A percentile compares a stretch with the other conserved stretches of the same genome.
Conservation (phyloP, 176 grass and related monocot genomes). For the Triticum dicoccoides region DNA sequence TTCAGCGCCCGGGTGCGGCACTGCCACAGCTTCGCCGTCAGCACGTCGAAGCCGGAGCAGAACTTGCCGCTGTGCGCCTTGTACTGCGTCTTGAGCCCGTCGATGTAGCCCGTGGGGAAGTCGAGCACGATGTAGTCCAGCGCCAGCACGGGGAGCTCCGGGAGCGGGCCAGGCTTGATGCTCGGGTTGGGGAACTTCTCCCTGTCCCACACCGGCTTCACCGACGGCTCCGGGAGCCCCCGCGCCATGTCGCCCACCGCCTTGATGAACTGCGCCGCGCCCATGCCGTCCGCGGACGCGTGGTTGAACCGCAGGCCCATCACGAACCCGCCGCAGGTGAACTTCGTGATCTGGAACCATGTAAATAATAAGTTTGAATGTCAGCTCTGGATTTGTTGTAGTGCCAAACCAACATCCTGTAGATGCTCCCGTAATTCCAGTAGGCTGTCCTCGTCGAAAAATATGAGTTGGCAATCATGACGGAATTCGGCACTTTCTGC, state of each 20-base stretch:
- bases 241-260: slow-evolving; percentile 56
- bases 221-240: slow-evolving; percentile 39
- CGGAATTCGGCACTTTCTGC: background rate
- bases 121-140: slow-evolving; percentile 51
- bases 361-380: background rate
- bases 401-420: background rate
- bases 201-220: slow-evolving; percentile 55
- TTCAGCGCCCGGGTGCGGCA: slow-evolving; percentile 56
- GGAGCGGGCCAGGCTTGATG: slow-evolving; percentile 41
- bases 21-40: slow-evolving; percentile 56
- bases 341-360: slow-evolving; percentile 52
- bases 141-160: slow-evolving; percentile 39
- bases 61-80: slow-evolving; percentile 54
- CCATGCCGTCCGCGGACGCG: slow-evolving; percentile 60
- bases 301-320: slow-evolving; percentile 70
- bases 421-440: background rate
- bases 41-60: slow-evolving; percentile 70
- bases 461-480: background rate
- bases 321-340: slow-evolving; percentile 67
- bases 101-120: slow-evolving; percentile 44
- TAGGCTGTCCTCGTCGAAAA: background rate
- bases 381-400: background rate
- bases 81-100: slow-evolving; percentile 50
- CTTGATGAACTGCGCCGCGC: slow-evolving; percentile 55
- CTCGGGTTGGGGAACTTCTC: slow-evolving; percentile 60